These are phyloP conservation scores for Gliomastix tumulicola DNA, from an alignment of 2,329 filamentous ascomycete species.

Conservation along the genomic window DNA sequence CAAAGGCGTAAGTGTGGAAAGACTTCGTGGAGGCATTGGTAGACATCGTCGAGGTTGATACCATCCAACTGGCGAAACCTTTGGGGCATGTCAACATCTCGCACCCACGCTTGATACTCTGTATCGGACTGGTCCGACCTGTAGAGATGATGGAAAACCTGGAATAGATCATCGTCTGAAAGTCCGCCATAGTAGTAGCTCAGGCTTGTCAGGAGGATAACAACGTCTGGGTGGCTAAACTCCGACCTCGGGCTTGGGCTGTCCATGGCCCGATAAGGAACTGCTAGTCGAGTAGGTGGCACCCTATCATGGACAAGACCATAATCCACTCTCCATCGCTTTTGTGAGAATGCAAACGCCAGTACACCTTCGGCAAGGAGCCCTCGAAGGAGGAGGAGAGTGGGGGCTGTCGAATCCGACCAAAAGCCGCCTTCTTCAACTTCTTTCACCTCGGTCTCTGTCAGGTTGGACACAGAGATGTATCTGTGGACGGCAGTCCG, in stretches of 20 bases:
- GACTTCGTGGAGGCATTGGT: constrained; percentile 36
- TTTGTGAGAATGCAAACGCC: constrained; percentile 42
- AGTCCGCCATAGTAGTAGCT: constrained; percentile 53
- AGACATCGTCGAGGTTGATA: constrained; percentile 51
- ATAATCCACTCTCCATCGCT: constrained; percentile 61
- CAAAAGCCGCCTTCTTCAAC: constrained; percentile 32
- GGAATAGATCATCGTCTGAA: constrained; percentile 36
- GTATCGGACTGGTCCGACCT: constrained; percentile 41
- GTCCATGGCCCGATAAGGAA: constrained; percentile 56
- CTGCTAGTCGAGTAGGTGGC: constrained; percentile 39
- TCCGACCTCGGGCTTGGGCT: constrained; percentile 46
- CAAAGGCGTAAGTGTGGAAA: constrained; percentile 46
- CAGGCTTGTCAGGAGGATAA: constrained; percentile 47
- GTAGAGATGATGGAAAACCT: constrained; percentile 36
- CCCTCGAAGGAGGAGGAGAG: constrained; percentile 43
- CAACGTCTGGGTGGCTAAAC: constrained; percentile 55
- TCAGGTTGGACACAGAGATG: constrained; percentile 28
- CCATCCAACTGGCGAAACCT: constrained; percentile 33
- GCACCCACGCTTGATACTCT: constrained; percentile 45
- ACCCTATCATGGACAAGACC: constrained; percentile 39
- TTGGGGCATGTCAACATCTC: constrained; percentile 20
- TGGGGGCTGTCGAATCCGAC: constrained; percentile 17
- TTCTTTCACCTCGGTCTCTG: constrained; percentile 14
- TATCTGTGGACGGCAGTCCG: constrained; percentile 30
- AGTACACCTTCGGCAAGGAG: constrained; percentile 50